Percentiles rank a stretch among this genome's conserved stretches.
Evolutionary conservation across 345 rosid genomes (phyloP).

Genomic region (Salix suchowensis): DNA sequence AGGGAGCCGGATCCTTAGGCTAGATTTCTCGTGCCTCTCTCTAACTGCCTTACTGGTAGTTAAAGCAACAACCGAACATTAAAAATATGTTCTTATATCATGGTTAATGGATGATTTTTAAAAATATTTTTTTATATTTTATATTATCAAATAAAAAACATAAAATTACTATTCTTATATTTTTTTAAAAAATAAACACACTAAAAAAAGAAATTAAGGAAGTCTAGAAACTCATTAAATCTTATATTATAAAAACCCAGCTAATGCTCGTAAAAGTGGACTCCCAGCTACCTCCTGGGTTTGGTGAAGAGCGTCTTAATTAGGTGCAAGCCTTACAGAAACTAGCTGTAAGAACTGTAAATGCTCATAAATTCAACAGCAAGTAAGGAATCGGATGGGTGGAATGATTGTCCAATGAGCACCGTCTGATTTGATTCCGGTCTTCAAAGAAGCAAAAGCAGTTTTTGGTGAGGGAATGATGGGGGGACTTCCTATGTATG

Average conservation of each 20-base stretch:
- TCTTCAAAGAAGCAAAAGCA: background rate
- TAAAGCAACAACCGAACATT: slow-evolving; percentile 7
- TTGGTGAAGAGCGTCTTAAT: background rate
- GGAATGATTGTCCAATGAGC: background rate
- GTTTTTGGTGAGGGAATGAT: too few relatives aligned
- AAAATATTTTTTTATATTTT: too few relatives aligned
- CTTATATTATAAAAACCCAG: background rate
- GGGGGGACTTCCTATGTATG: too few relatives aligned
- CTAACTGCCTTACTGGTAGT: slow-evolving; percentile 4
- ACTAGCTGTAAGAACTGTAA: background rate
- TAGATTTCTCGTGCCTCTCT: background rate
- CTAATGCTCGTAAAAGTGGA: background rate
- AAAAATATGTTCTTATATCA: too few relatives aligned
- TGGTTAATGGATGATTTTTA: too few relatives aligned
- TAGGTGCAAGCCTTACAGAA: background rate
- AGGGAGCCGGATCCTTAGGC: background rate
- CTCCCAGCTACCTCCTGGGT: background rate
- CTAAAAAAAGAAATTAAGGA: too few relatives aligned
- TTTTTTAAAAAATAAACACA: too few relatives aligned
- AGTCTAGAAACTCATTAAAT: background rate
- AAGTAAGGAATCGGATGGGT: slow-evolving; percentile 1
- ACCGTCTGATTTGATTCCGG: background rate
- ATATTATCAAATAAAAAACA: too few relatives aligned
- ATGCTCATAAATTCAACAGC: background rate
- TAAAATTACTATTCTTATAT: too few relatives aligned